A percentile compares a stretch with the other conserved stretches of the same genome.
phyloP scores from a whole-genome alignment of 306 rosid species.

The Castanea crenata region DNA sequence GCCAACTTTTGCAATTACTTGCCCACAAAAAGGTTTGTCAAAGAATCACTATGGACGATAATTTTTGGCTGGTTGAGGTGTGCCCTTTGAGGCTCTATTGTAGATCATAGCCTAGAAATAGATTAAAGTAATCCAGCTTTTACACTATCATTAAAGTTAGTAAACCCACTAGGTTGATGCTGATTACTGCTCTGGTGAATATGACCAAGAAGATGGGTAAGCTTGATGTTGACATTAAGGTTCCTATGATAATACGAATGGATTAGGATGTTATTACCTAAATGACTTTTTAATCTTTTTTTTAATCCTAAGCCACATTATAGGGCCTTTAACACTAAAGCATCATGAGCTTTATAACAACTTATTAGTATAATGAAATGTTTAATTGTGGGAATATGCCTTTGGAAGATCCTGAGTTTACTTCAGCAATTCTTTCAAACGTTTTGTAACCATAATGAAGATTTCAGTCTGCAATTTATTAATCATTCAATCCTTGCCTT shows the following conservation, averaged over 20 bases:
- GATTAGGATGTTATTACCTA: constrained; percentile 8
- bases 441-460: not conserved
- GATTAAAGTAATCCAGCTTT: constrained; percentile 7
- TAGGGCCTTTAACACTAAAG: constrained; percentile 20
- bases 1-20: constrained; percentile 20
- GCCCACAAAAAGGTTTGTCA: not conserved
- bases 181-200: constrained; percentile 32
- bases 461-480: not conserved
- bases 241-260: constrained; percentile 3
- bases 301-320: constrained; percentile 2
- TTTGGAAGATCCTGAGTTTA: constrained; percentile 13
- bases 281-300: not conserved
- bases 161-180: constrained; percentile 32
- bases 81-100: not conserved
- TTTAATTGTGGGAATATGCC: constrained; percentile 26
- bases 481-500: not conserved
- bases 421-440: constrained; percentile 1
- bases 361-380: not conserved
- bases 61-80: constrained; percentile 1
- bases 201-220: constrained; percentile 16
- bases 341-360: constrained; percentile 21
- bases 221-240: constrained; percentile 21
- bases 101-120: not conserved
- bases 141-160: constrained; percentile 20
- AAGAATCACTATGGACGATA: not conserved